Percentiles rank a stretch among this genome's conserved stretches.
Conservation (phyloP, 2,329 filamentous ascomycete genomes). For the Lachnellula hyalina region DNA sequence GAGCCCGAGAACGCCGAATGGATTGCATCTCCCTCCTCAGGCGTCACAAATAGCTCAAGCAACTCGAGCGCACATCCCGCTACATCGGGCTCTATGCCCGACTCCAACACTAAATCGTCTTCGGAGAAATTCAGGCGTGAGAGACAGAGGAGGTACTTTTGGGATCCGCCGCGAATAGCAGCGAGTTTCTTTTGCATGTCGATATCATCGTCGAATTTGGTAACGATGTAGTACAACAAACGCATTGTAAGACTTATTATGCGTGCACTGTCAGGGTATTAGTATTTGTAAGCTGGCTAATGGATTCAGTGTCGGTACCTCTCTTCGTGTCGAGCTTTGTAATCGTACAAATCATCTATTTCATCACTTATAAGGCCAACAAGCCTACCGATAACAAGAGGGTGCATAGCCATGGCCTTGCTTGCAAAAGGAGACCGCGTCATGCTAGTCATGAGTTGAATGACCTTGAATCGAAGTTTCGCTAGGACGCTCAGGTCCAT, state of each 20-base stretch:
- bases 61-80: conserved; percentile 77
- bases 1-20: conserved; percentile 25
- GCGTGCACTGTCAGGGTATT: conserved; percentile 28
- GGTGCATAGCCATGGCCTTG: conserved; percentile 61
- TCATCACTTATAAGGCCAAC: conserved; percentile 72
- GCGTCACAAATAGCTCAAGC: conserved; percentile 73
- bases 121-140: conserved; percentile 79
- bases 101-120: conserved; percentile 72
- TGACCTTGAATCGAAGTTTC: conserved; percentile 30
- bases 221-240: conserved; percentile 56
- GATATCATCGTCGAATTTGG: conserved; percentile 53
- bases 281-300: background rate
- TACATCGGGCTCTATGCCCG: conserved; percentile 70
- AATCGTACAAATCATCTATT: conserved; percentile 55
- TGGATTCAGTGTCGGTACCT: conserved; percentile 31
- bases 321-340: conserved; percentile 33
- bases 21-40: conserved; percentile 64
- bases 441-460: conserved; percentile 56
- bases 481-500: conserved; percentile 21
- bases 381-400: conserved; percentile 65
- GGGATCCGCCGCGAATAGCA: conserved; percentile 64
- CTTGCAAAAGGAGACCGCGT: conserved; percentile 58
- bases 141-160: conserved; percentile 77
- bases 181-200: conserved; percentile 69
- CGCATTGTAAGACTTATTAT: conserved; percentile 56